These are phyloP conservation scores for Penicillium atrosanguineum DNA, from an alignment of 495 filamentous ascomycete species.

Conservation along the genomic window DNA sequence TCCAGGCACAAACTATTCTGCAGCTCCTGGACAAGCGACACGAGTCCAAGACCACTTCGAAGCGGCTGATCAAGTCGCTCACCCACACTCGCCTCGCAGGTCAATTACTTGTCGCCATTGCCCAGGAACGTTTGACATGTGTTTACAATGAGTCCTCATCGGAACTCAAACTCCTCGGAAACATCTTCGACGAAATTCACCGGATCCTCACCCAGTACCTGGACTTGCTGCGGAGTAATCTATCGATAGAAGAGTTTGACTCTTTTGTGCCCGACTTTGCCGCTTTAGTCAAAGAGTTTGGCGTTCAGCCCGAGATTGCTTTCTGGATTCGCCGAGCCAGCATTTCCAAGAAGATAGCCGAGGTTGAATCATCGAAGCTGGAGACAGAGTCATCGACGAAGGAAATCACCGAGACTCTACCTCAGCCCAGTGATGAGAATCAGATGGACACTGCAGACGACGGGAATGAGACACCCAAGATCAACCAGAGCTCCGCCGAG, in stretches of 20 bases:
- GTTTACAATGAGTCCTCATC: slow-evolving; percentile 67
- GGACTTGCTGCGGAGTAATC: slow-evolving; percentile 78
- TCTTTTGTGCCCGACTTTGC: slow-evolving; percentile 72
- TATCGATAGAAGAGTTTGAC: slow-evolving; percentile 77
- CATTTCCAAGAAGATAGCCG: slow-evolving; percentile 54
- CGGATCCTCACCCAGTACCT: slow-evolving; percentile 81
- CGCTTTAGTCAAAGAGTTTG: slow-evolving; percentile 72
- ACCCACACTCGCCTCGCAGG: slow-evolving; percentile 69
- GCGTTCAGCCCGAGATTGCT: slow-evolving; percentile 76
- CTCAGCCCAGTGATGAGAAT: slow-evolving; percentile 25
- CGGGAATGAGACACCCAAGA: slow-evolving; percentile 15
- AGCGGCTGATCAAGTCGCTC: slow-evolving; percentile 74
- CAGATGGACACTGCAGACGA: slow-evolving; percentile 37
- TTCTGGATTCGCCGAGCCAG: slow-evolving; percentile 82
- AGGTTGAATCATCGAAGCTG: slow-evolving; percentile 36
- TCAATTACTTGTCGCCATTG: slow-evolving; percentile 81
- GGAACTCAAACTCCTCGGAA: slow-evolving; percentile 77
- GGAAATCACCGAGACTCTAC: slow-evolving; percentile 15
- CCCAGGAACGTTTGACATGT: slow-evolving; percentile 79
- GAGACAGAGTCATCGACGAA: slow-evolving; percentile 23
- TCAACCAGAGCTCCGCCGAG: slow-evolving; percentile 15
- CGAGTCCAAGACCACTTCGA: slow-evolving; percentile 62
- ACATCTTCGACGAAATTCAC: slow-evolving; percentile 87
- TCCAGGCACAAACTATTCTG: slow-evolving; percentile 75
- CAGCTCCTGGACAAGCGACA: slow-evolving; percentile 77